A percentile compares a stretch with the other conserved stretches of the same genome.
Conservation (phyloP, 2,329 filamentous ascomycete species). For the Byssochlamys sp. region DNA sequence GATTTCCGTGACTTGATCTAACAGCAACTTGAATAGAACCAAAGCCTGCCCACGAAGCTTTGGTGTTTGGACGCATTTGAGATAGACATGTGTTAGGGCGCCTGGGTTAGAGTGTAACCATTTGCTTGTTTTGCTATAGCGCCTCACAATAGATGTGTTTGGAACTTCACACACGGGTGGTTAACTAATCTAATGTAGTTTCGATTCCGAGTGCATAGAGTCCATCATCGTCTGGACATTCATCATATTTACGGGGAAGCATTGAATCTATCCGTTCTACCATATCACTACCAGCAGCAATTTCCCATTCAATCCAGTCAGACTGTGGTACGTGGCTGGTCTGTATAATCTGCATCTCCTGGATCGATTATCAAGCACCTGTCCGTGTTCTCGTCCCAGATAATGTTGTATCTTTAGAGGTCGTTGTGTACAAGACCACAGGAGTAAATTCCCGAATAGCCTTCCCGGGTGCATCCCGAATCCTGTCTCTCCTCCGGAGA, state of each 20-base stretch:
- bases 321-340: not conserved
- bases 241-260: not conserved
- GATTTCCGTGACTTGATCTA: not conserved
- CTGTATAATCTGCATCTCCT: not conserved
- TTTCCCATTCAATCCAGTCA: not conserved
- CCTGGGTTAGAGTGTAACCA: not conserved
- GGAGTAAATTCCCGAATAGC: not conserved
- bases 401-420: not conserved
- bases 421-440: not conserved
- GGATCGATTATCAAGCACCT: not conserved
- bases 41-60: not conserved
- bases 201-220: not conserved
- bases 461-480: not conserved
- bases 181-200: not conserved
- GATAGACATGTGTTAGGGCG: not conserved
- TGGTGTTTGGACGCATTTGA: not conserved
- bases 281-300: not conserved
- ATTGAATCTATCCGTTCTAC: not conserved
- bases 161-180: not conserved
- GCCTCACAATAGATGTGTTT: not conserved
- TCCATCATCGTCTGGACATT: not conserved
- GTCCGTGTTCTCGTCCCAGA: not conserved
- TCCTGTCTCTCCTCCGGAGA: not conserved
- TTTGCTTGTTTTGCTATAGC: not conserved
- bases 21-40: not conserved